A percentile compares a stretch with the other conserved stretches of the same genome.
These are phyloP conservation scores for Neonectria magnoliae DNA, from an alignment of 2,329 filamentous ascomycete species.

Conservation along the genomic window DNA sequence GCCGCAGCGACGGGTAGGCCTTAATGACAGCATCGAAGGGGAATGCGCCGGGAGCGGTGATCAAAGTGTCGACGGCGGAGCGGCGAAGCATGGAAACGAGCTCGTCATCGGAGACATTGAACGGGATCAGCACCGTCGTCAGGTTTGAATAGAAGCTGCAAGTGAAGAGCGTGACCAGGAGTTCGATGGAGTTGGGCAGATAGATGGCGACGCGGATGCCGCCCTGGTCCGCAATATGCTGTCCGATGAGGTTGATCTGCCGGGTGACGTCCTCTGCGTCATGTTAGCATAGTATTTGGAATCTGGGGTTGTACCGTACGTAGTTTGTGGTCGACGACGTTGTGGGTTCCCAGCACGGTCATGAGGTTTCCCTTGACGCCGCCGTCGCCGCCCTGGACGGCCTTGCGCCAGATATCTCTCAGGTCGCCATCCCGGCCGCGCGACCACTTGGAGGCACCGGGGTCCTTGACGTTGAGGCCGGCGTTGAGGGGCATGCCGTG, in stretches of 20 bases:
- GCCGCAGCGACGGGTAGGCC: constrained; percentile 75
- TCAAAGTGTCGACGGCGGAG: constrained; percentile 80
- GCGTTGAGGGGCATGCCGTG: constrained; percentile 83
- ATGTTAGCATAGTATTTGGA: constrained; percentile 19
- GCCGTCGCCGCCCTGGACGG: constrained; percentile 70
- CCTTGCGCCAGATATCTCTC: constrained; percentile 87
- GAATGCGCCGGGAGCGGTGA: constrained; percentile 87
- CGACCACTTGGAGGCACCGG: constrained; percentile 83
- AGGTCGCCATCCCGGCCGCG: constrained; percentile 87
- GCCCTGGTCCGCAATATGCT: constrained; percentile 75
- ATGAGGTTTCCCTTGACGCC: constrained; percentile 77
- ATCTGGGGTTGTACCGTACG: constrained; percentile 51
- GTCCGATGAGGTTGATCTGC: constrained; percentile 88
- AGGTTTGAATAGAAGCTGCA: constrained; percentile 86
- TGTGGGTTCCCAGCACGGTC: constrained; percentile 81
- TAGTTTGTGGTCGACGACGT: constrained; percentile 76
- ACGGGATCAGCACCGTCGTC: constrained; percentile 85
- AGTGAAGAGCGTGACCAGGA: constrained; percentile 84
- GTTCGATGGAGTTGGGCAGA: constrained; percentile 91
- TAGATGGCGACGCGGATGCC: constrained; percentile 86
- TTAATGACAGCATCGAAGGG: constrained; percentile 79
- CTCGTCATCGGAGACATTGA: constrained; percentile 75
- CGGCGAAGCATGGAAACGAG: constrained; percentile 78
- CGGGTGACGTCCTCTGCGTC: constrained; percentile 74
- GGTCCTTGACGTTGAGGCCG: constrained; percentile 84